phyloP scores from a whole-genome alignment of 768 basidiomycete genomes.

The Boletus patriciae region DNA sequence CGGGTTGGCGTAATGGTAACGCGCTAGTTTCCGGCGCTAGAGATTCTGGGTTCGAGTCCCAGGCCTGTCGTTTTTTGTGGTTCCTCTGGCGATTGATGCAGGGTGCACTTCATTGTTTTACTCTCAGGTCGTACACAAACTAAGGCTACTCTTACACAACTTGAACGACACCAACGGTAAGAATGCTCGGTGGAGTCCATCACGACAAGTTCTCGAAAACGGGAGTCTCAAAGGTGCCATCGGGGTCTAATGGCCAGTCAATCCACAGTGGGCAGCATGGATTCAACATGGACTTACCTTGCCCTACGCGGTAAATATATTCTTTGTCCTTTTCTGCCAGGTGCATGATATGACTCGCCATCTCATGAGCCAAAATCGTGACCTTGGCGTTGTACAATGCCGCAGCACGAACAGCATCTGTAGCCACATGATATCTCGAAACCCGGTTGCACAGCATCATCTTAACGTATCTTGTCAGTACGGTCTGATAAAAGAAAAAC shows the following conservation, averaged over 20 bases:
- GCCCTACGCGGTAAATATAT: slow-evolving; percentile 59
- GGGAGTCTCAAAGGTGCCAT: slow-evolving; percentile 46
- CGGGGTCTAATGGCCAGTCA: slow-evolving; percentile 29
- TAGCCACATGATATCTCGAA: slow-evolving; percentile 65
- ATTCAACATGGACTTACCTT: slow-evolving; percentile 39
- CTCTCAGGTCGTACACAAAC: background rate
- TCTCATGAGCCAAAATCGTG: slow-evolving; percentile 56
- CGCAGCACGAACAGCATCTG: slow-evolving; percentile 57
- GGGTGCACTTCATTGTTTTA: background rate
- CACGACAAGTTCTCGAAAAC: slow-evolving; percentile 31
- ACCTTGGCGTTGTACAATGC: slow-evolving; percentile 53
- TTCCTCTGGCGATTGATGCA: background rate
- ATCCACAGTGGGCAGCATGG: background rate
- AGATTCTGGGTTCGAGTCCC: slow-evolving; percentile 66
- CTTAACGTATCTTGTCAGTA: slow-evolving; percentile 31
- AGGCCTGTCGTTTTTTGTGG: slow-evolving; percentile 49
- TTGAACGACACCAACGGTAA: background rate
- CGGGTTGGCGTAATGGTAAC: slow-evolving; percentile 67
- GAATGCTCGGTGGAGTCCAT: background rate
- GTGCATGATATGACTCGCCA: slow-evolving; percentile 59
- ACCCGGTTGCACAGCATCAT: slow-evolving; percentile 76
- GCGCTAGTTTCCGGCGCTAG: slow-evolving; percentile 65
- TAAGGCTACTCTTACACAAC: slow-evolving; percentile 7
- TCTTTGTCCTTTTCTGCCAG: slow-evolving; percentile 59
- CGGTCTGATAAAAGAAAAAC: background rate